Base-by-base conservation (phyloP, 495 filamentous ascomycete genomes). In the Aspergillus heteromorphus region DNA sequence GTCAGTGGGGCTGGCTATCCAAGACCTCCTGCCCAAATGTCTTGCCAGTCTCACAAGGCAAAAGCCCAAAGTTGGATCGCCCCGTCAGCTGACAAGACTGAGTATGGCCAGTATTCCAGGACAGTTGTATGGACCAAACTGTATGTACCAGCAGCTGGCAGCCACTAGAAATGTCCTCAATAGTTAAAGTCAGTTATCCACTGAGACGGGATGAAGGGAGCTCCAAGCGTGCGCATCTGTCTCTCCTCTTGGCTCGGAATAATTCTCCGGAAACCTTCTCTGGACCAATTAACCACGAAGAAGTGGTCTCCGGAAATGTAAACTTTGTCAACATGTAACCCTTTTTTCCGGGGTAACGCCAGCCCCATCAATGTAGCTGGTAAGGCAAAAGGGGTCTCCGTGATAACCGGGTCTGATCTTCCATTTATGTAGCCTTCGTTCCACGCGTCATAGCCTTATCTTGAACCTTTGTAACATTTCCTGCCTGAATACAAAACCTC, bases 131-230 rank as follows among this genome's bases (percentile, higher is more conserved):
- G 62, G 48, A 5, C 66, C 66, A 65, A 17, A 8, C 2, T 7
- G 23, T 18, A 8, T 10, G 6, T 40, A 13, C 40, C 23, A 51
- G 49, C 7, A 4, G 18, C 1, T 17, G 10, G 70, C 27, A 51
- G 13, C 23, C 36, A 17, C 36, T 17, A 54, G 13, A 38, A 38
- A n/a, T 13, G 1, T 30, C 29, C 11, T 38, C 4, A 17, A n/a
- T 8, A 20, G 25, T 34, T 4, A 18, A 40, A n/a, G n/a, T 47
- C 66, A 73, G 13, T 63, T 42, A 45, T 75, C 76, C 17, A 49
- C 8, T 64, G 66, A 59, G 84, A 85, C 0, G 82, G 82, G 0
- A 67, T 55, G 49, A 77, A 84, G 0, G 75, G 79, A 6, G 60
- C 57, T 43, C 65, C 72, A 42, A 80, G 64, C 2, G 57, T 63